phyloP scores from a whole-genome alignment of 225 moss, liverwort and hornwort species.

The Bryum argenteum region DNA sequence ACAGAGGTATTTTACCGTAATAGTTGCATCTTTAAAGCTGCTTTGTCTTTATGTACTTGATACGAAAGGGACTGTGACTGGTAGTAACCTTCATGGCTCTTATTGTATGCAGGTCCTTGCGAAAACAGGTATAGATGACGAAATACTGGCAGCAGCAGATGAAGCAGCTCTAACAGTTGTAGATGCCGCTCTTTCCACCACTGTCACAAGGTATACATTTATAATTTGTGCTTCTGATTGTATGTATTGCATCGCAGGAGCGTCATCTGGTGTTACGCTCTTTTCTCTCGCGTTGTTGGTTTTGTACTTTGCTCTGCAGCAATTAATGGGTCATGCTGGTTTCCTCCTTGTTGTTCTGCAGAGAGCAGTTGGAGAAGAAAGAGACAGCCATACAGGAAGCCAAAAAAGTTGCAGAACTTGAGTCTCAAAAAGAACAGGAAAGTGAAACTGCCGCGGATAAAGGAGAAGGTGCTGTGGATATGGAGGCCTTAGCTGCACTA shows the following conservation, averaged over 20 bases:
- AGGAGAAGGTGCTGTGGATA: constrained; percentile 68
- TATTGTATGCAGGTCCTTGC: constrained; percentile 61
- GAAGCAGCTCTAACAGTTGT: constrained; percentile 95
- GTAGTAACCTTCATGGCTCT: constrained; percentile 20
- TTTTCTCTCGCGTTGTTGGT: constrained; percentile 5
- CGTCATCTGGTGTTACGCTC: not conserved
- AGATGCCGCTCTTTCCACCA: constrained; percentile 89
- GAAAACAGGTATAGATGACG: constrained; percentile 59
- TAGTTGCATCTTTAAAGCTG: not conserved
- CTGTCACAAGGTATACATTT: constrained; percentile 60
- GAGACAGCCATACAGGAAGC: constrained; percentile 56
- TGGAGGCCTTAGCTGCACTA: constrained; percentile 66
- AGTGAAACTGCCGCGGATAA: constrained; percentile 69
- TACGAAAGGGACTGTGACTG: not conserved
- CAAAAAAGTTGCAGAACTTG: constrained; percentile 46
- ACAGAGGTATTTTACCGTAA: constrained; percentile 61
- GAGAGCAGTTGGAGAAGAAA: constrained; percentile 66
- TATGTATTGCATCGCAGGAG: constrained; percentile 20
- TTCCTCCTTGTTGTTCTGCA: constrained; percentile 36
- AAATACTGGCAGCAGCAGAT: constrained; percentile 83
- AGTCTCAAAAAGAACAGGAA: constrained; percentile 59
- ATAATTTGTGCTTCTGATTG: not conserved
- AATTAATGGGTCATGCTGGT: constrained; percentile 22
- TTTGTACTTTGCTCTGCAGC: constrained; percentile 21
- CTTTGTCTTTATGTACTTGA: constrained; percentile 3